Evolutionary conservation across 73 alveolate genomes (phyloP).

Genomic region (Stentor coeruleus): DNA sequence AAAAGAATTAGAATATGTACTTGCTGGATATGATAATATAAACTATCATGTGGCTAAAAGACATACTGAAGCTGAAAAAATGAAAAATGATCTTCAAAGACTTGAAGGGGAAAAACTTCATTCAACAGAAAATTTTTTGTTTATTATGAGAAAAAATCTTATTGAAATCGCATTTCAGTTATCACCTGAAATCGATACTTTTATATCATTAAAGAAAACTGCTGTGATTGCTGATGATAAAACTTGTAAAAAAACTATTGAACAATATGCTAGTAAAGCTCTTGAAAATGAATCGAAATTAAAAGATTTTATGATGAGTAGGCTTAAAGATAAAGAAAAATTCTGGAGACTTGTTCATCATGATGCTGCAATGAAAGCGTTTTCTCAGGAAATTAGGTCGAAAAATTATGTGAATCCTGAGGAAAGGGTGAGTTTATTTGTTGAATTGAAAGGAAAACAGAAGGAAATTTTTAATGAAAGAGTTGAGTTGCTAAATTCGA

Average conservation of each 20-base stretch:
- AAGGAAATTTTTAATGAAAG: slow-evolving; percentile 35
- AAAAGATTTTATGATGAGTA: slow-evolving; percentile 28
- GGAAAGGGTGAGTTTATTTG: slow-evolving; percentile 34
- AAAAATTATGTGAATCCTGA: slow-evolving; percentile 58
- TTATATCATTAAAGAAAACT: slow-evolving; percentile 36
- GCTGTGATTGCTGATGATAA: slow-evolving; percentile 35
- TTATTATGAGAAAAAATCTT: slow-evolving; percentile 39
- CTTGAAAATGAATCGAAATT: slow-evolving; percentile 35
- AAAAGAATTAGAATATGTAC: slow-evolving; percentile 49
- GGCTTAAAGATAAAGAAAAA: slow-evolving; percentile 47
- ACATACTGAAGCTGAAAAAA: slow-evolving; percentile 39
- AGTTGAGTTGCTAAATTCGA: slow-evolving; percentile 14
- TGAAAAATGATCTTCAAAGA: slow-evolving; percentile 36
- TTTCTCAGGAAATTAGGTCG: slow-evolving; percentile 43
- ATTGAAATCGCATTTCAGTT: slow-evolving; percentile 57
- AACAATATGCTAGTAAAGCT: slow-evolving; percentile 30
- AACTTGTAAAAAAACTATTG: slow-evolving; percentile 35
- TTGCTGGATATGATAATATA: slow-evolving; percentile 54
- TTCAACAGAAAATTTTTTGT: slow-evolving; percentile 36
- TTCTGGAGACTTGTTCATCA: slow-evolving; percentile 52
- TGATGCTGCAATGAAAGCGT: slow-evolving; percentile 45
- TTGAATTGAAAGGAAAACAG: slow-evolving; percentile 29
- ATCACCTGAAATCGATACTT: slow-evolving; percentile 61
- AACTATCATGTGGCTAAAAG: slow-evolving; percentile 41
- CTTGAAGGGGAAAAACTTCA: slow-evolving; percentile 47